Base-by-base conservation (phyloP, 2,329 filamentous ascomycete genomes). In the Fusarium continuum region DNA sequence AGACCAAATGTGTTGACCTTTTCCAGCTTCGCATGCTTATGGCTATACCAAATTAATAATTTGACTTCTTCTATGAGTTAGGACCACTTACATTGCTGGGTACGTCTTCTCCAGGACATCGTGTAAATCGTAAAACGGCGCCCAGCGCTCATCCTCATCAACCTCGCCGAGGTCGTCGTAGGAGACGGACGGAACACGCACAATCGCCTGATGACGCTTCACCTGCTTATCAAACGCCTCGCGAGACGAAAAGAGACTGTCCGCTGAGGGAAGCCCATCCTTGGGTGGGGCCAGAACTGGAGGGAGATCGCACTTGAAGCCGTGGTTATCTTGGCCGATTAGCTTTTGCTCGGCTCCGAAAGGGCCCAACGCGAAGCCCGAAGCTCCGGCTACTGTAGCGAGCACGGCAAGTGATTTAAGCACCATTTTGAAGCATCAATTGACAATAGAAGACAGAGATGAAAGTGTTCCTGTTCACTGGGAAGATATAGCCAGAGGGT, bases 1-100 rank as follows among this genome's bases (percentile, higher is more conserved):
- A 89, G 76, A 11, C 86, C 87, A 34, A 88, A 82, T 0, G 81
- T 86, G 69, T 90, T 89, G 53, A 89, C 77, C 39, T 83, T 85
- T 55, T 87, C 83, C 8, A 83, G 66, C 28, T 69, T 72, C 52
- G 79, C 79, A 22, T 75, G 73, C 31, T 77, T 69, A 59, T 82
- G 77, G 8, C 79, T 81, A 51, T 4, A 19, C 0, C 1, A 2
- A 14, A 36, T 67, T 23, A 67, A 52, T 28, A 22, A 9, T 22
- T 11, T 4, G 2, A 7, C 14, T 23, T 7, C 6, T 8, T 4
- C 2, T 13, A 38, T 32, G 5, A 13, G 7, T 11, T 1, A 2
- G 8, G 16, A 11, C 14, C n/a, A 36, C 77, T 76, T 69, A 83
- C 80, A 80, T 61, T 29, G 73, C 73, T 4, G 85, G 85, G 56